A percentile compares a stretch with the other conserved stretches of the same genome.
phyloP scores from a whole-genome alignment of 2,329 filamentous ascomycete genomes.

The Chaetomium sp. region DNA sequence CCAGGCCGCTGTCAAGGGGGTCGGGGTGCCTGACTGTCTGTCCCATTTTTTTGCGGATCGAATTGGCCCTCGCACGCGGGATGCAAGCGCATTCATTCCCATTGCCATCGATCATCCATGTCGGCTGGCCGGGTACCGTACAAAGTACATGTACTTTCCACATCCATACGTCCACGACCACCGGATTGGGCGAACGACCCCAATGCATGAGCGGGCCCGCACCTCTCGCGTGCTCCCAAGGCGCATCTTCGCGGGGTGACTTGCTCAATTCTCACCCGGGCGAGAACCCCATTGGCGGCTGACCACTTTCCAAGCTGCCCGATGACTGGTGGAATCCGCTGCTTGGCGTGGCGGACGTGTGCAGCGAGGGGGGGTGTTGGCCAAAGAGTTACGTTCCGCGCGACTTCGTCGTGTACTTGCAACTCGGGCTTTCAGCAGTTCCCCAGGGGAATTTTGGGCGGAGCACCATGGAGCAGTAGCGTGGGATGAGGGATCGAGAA shows the following conservation, averaged over 20 bases:
- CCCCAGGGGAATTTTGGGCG: conserved; percentile 18
- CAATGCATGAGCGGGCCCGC: conserved; percentile 3
- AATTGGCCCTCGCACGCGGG: neutral
- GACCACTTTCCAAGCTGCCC: conserved; percentile 5
- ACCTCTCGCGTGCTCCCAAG: neutral
- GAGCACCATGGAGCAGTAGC: conserved; percentile 3
- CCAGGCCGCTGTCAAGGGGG: conserved; percentile 14
- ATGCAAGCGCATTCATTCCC: neutral
- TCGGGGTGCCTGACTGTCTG: conserved; percentile 13
- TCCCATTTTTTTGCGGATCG: conserved; percentile 2
- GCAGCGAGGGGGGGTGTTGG: conserved; percentile 10
- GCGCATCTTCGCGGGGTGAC: conserved; percentile 14
- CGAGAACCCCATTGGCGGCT: conserved; percentile 21
- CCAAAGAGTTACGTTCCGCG: neutral
- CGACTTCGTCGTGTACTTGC: neutral
- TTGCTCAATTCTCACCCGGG: conserved; percentile 16
- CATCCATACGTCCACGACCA: too few species aligned
- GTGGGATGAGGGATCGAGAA: conserved; percentile 18
- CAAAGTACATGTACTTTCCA: neutral
- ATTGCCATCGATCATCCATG: neutral
- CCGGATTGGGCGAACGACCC: too few species aligned
- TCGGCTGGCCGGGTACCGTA: neutral
- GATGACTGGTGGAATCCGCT: conserved; percentile 21
- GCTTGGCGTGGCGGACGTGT: conserved; percentile 18
- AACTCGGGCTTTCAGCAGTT: conserved; percentile 12